A percentile compares a stretch with the other conserved stretches of the same genome.
phyloP scores from a whole-genome alignment of 2,329 filamentous ascomycete species.

The Capronia coronata region DNA sequence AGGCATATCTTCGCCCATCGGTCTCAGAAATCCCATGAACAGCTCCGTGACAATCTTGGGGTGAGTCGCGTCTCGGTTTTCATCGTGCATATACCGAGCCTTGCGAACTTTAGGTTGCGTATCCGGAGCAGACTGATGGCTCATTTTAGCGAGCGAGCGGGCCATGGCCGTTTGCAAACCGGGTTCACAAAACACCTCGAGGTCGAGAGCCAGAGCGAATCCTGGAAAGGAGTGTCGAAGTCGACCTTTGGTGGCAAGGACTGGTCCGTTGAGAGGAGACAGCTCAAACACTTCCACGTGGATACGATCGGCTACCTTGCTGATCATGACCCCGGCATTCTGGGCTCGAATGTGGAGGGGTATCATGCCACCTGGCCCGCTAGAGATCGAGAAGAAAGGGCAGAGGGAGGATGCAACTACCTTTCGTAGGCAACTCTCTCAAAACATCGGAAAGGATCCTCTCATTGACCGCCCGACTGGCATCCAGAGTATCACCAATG shows the following conservation, averaged over 20 bases:
- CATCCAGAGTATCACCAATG: too few relatives aligned
- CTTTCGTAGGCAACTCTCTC: too few relatives aligned
- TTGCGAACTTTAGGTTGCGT: slow-evolving; percentile 38
- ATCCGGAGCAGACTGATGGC: slow-evolving; percentile 32
- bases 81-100: slow-evolving; percentile 33
- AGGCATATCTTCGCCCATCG: slow-evolving; percentile 33
- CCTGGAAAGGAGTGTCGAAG: slow-evolving; percentile 44
- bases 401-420: too few relatives aligned
- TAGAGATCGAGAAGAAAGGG: too few relatives aligned
- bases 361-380: neutral
- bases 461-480: too few relatives aligned
- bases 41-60: slow-evolving; percentile 48
- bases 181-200: slow-evolving; percentile 25
- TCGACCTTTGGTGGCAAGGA: slow-evolving; percentile 36
- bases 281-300: slow-evolving; percentile 45
- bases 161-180: slow-evolving; percentile 31
- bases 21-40: slow-evolving; percentile 40
- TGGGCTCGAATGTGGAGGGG: slow-evolving; percentile 37
- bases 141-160: slow-evolving; percentile 34
- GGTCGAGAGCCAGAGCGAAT: slow-evolving; percentile 32
- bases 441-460: too few relatives aligned
- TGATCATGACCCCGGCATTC: slow-evolving; percentile 44
- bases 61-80: slow-evolving; percentile 45
- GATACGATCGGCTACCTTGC: slow-evolving; percentile 20
- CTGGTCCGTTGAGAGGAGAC: slow-evolving; percentile 36